Base-by-base conservation (phyloP, 768 basidiomycete genomes). In the Cyathus striatus region DNA sequence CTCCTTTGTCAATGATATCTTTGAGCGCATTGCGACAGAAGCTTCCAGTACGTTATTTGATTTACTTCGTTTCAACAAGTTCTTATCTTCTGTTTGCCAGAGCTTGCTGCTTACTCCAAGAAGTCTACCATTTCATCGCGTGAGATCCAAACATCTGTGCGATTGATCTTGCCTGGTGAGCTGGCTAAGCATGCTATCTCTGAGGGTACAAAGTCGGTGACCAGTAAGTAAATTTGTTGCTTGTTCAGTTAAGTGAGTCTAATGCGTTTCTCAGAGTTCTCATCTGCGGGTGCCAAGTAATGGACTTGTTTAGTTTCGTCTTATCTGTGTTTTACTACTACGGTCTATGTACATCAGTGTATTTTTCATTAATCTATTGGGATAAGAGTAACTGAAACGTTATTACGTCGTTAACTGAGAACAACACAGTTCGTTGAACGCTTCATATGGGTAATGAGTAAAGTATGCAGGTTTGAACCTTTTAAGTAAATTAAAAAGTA, bases 81-180 rank as follows among this genome's bases (percentile, higher is more conserved):
- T 45, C 53, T 23, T 34, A 47, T 47, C 2, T 6, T 13, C 10
- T 23, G 88, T 94, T 59, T 40, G 14, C 2, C 53, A 90, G 92
- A 95, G 73, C 86, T 98, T 53, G 94, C 95, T 35, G 78, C 90
- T 1, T 97, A 97, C 75, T 96, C 94, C 51, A 95, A 96, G 76
- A 95, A 95, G 69, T 96, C 95, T 6, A 98, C 94, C 25, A 97
- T 98, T 63, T 96, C 95, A 32, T 96, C 93, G 39, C 91, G 94
- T 49, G 94, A 98, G 69, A 97, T 97, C 53, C 94, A 98, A 66
- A 98, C 95, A 24, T 80, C 93, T 33, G 96, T 98, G 42, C 88
- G 95, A 50, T 81, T 97, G 43, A 95, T 99, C 66, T 86, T 99
- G 18, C 93, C 95, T 53, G 92, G 90, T 62, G 92, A 94, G 68